These are phyloP conservation scores for Trichophyton schoenleinii DNA, from an alignment of 2,329 filamentous ascomycete species.

Conservation along the genomic window DNA sequence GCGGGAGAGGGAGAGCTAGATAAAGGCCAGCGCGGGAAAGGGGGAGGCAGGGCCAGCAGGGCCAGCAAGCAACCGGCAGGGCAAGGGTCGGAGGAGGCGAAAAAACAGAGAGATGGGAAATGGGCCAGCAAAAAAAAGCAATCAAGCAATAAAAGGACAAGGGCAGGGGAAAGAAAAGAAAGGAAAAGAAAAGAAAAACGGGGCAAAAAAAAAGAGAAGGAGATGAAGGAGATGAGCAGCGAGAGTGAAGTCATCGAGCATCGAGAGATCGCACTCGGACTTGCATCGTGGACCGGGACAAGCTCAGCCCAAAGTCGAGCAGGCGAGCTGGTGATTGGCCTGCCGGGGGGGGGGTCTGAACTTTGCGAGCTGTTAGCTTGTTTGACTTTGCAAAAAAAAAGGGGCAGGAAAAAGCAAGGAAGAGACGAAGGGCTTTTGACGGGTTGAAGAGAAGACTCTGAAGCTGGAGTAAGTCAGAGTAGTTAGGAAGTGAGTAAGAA, in stretches of 20 bases:
- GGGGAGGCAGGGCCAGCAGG: background rate
- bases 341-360: background rate
- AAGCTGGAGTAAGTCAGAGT: background rate
- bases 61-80: too few relatives aligned
- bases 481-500: background rate
- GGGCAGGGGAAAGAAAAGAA: background rate
- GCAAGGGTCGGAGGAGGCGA: too few relatives aligned
- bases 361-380: too few relatives aligned
- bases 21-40: background rate
- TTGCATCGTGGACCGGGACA: too few relatives aligned
- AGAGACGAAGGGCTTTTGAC: too few relatives aligned
- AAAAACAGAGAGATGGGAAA: background rate
- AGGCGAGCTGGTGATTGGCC: background rate
- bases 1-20: background rate
- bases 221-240: too few relatives aligned
- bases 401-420: background rate
- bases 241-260: background rate
- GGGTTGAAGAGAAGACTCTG: too few relatives aligned
- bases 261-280: background rate
- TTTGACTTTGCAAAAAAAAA: background rate
- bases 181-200: background rate
- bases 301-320: background rate
- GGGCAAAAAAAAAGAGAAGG: background rate
- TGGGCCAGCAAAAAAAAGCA: background rate
- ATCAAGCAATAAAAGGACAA: background rate